These are phyloP conservation scores for Camellia granthamiana DNA, from an alignment of 148 eudicot genomes.

Conservation along the genomic window DNA sequence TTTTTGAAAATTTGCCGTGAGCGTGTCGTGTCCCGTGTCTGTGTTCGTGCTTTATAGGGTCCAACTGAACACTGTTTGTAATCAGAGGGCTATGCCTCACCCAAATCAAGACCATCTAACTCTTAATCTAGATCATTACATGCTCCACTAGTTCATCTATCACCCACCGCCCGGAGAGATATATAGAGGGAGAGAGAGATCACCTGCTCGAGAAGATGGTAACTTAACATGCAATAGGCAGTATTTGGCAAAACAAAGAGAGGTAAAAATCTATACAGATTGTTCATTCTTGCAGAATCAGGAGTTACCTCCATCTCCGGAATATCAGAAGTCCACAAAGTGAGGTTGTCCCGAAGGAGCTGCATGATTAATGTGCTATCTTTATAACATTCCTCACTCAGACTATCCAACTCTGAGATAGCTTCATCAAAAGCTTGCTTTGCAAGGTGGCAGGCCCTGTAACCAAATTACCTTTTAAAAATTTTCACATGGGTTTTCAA, in stretches of 20 bases:
- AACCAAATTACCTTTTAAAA: not conserved
- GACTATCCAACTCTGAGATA: constrained; percentile 29
- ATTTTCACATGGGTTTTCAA: not conserved
- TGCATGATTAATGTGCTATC: constrained; percentile 5
- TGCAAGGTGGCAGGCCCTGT: constrained; percentile 30
- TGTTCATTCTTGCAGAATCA: constrained; percentile 35
- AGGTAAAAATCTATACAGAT: constrained; percentile 31
- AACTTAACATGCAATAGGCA: not conserved
- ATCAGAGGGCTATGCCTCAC: too few relatives aligned
- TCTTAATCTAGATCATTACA: too few relatives aligned
- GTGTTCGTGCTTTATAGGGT: too few relatives aligned
- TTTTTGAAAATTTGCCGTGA: too few relatives aligned
- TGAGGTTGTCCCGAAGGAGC: too few relatives aligned
- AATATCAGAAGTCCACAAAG: not conserved
- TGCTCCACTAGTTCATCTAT: too few relatives aligned
- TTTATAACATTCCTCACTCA: constrained; percentile 29
- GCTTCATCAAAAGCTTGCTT: constrained; percentile 8
- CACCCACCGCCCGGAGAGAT: too few relatives aligned
- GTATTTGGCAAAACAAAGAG: not conserved
- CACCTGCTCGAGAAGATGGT: too few relatives aligned
- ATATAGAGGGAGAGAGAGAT: too few relatives aligned
- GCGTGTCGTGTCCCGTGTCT: too few relatives aligned
- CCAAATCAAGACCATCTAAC: too few relatives aligned
- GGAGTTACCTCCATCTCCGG: not conserved
- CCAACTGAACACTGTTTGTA: too few relatives aligned